Conservation (phyloP, 2,329 filamentous ascomycete species). For the Pezizomycotina sp. region DNA sequence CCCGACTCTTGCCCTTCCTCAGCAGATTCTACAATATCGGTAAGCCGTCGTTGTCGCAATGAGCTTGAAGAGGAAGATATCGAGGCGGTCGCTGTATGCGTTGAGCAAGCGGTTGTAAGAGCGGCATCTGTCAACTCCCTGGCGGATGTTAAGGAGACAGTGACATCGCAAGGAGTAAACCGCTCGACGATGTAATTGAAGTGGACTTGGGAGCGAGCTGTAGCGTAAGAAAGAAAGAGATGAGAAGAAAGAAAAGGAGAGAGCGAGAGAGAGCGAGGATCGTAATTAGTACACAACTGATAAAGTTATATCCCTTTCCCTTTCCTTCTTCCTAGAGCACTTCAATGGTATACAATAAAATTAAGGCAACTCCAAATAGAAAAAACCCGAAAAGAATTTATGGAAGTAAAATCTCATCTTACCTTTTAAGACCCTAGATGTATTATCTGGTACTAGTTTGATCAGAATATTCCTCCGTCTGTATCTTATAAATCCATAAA, state of each 20-base stretch:
- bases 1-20: slow-evolving; percentile 47
- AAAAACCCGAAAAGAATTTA: too few species aligned
- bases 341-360: background rate
- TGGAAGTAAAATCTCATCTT: too few species aligned
- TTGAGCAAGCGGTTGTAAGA: slow-evolving; percentile 70
- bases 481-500: slow-evolving; percentile 86
- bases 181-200: slow-evolving; percentile 50
- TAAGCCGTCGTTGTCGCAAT: slow-evolving; percentile 55
- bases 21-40: slow-evolving; percentile 87
- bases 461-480: slow-evolving; percentile 76
- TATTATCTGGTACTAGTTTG: slow-evolving; percentile 81
- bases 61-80: slow-evolving; percentile 74
- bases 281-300: too few species aligned
- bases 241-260: slow-evolving; percentile 1
- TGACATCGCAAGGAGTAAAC: slow-evolving; percentile 74
- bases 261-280: too few species aligned
- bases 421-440: slow-evolving; percentile 88
- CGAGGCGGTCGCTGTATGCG: slow-evolving; percentile 75
- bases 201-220: slow-evolving; percentile 36
- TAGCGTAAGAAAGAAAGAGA: background rate
- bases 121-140: slow-evolving; percentile 75
- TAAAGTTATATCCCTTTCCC: background rate
- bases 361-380: too few species aligned
- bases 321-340: background rate
- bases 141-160: slow-evolving; percentile 56